Evolutionary conservation across 1,284 basidiomycete genomes (phyloP), one percentile per base, ranked within the genome.

Genomic region (Rhodotorula sp.): DNA sequence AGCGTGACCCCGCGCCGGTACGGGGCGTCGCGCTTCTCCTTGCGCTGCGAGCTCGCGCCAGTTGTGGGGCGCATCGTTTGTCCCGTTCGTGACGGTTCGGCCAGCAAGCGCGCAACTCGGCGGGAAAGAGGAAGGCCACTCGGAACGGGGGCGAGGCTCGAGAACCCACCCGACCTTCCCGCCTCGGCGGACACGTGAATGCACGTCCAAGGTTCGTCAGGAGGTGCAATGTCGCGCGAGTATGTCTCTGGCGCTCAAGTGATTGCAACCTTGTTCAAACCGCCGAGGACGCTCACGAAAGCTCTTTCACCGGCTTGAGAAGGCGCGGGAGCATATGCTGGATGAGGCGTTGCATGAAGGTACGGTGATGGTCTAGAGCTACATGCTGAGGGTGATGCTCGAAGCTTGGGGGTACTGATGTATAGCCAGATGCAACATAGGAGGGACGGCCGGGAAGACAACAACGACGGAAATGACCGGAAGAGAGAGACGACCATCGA

Each of bases 1-100:
- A 64, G 44, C 2, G 72, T 70, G 41, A n/a, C 53, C 25, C 72
- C 72, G 0, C 55, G 61, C 3, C 72, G 61, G n/a, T 58, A 58
- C 17, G 57, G 57, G 39, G n/a, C 12, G 51, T 69, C 6, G 17
- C 39, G n/a, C n/a, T 27, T 25, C 6, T 19, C 17, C 41, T 41
- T 44, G 17, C 15, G 25, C 34, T 12, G 37, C 39, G 17, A 12
- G 17, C 25, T 21, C 22, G 25, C 29, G 29, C 13, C 19, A 17
- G 29, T 22, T 15, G 15, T 53, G n/a, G 51, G n/a, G 7, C 27
- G 53, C 53, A 34, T 21, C 8, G 5, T 7, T n/a, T 13, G 29
- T 54, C 32, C 21, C 2, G 32, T 2, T 19, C 3, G 29, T 27
- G 29, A 7, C 19, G 3, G 32, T 53, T 13, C 46, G 39, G 15